Evolutionary conservation across 441 rosid species (phyloP).

Genomic region (Aquilaria agallochum): DNA sequence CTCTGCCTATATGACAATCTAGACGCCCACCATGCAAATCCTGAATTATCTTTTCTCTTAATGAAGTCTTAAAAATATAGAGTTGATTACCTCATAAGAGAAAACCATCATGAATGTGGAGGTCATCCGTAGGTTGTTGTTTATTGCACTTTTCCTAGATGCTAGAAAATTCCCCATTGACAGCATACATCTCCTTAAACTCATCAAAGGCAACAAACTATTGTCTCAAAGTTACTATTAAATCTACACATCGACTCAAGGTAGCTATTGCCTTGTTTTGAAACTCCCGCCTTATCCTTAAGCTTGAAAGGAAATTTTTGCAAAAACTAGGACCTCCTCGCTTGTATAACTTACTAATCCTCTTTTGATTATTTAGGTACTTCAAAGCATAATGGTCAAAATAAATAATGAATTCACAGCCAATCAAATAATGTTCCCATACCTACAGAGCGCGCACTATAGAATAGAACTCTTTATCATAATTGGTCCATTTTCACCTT

Average conservation of each 20-base stretch:
- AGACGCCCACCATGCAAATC: background rate
- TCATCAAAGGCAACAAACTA: background rate
- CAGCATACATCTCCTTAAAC: background rate
- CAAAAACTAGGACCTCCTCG: no score
- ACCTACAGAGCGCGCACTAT: background rate
- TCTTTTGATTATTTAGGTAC: no score
- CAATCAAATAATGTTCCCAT: background rate
- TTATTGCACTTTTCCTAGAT: no score
- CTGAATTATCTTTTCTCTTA: background rate
- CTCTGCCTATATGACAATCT: background rate
- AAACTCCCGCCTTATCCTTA: background rate
- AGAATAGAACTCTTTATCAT: slow-evolving; percentile 7
- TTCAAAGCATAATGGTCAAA: no score
- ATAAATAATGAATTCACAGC: no score
- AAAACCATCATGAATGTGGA: no score
- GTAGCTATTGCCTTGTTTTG: background rate
- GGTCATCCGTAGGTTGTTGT: no score
- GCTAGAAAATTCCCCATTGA: background rate
- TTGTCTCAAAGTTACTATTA: background rate
- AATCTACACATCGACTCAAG: background rate
- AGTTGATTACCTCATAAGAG: no score
- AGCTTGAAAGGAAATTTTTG: background rate
- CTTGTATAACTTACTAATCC: no score
- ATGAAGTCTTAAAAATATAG: background rate
- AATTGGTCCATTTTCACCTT: background rate